A percentile compares a stretch with the other conserved stretches of the same genome.
These are phyloP conservation scores for Larix sibirica DNA, from an alignment of 83 land plant species.

Conservation along the genomic window DNA sequence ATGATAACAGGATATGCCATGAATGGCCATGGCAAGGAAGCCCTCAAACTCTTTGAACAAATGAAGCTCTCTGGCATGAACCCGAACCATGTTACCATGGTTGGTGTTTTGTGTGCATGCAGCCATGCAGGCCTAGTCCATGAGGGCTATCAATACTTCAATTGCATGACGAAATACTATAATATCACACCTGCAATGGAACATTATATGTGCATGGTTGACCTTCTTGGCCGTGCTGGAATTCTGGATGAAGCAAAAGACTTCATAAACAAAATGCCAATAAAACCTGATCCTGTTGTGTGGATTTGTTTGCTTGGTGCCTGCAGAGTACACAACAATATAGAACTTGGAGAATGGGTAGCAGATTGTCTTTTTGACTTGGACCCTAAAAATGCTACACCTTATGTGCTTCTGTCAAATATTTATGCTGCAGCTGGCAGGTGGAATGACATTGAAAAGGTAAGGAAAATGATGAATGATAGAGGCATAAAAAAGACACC, in stretches of 20 bases:
- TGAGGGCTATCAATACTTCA: slow-evolving; percentile 25
- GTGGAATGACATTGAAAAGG: slow-evolving; percentile 22
- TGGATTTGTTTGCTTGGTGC: slow-evolving; percentile 29
- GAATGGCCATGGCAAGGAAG: slow-evolving; percentile 20
- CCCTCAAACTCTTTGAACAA: slow-evolving; percentile 18
- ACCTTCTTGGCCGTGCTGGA: slow-evolving; percentile 39
- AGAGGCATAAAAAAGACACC: slow-evolving; percentile 29
- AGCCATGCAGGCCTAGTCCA: slow-evolving; percentile 31
- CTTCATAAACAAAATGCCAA: slow-evolving; percentile 18
- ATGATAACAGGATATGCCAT: slow-evolving; percentile 29
- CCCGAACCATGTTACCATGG: slow-evolving; percentile 22
- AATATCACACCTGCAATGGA: slow-evolving; percentile 21
- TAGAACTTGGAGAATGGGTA: slow-evolving; percentile 9
- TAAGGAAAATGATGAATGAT: slow-evolving; percentile 25
- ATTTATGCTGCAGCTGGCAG: slow-evolving; percentile 22
- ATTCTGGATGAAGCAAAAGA: slow-evolving; percentile 27
- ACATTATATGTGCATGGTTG: slow-evolving; percentile 34
- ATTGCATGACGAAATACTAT: slow-evolving; percentile 19
- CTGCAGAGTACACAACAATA: slow-evolving; percentile 22
- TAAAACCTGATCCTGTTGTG: slow-evolving; percentile 8
- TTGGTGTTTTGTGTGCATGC: slow-evolving; percentile 29
- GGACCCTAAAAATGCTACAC: slow-evolving; percentile 19
- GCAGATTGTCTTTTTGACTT: slow-evolving; percentile 19
- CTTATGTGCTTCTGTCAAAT: slow-evolving; percentile 31
- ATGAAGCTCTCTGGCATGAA: slow-evolving; percentile 25